Evolutionary conservation across 768 basidiomycete genomes (phyloP), one percentile per base, ranked within the genome.

Genomic region (Dentipellis fragilis): DNA sequence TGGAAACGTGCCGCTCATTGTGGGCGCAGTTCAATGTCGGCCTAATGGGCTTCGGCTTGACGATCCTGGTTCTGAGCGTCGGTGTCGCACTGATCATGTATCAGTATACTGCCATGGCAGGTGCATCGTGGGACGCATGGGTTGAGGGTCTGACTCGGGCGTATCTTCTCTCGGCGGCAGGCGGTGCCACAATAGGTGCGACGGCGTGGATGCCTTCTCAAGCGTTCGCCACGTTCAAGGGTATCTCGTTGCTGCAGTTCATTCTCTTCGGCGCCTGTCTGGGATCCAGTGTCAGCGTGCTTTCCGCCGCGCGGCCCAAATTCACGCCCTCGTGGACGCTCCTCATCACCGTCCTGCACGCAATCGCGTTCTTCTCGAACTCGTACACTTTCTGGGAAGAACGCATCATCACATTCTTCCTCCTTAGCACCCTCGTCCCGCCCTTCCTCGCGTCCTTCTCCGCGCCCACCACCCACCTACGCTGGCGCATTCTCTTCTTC

Each of bases 311-410:
- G 35, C 51, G 57, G 36, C 49, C 57, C 54, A 40, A 56, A 55
- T 14, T 64, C 57, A 38, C 45, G 69, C 1, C 73, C 77, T 57
- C 56, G 0, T 61, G 54, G 55, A 49, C 58, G 10, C 10, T 40
- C 1, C 59, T 87, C 39, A 70, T 83, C 36, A 76, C 87, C 54
- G 55, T 81, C 55, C 72, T 92, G 2, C 93, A 98, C 63, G 69
- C 84, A 1, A 54, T 87, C 3, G 74, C 85, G 7, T 95, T 95
- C 69, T 79, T 86, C 14, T 95, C 93, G 22, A 98, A 98, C 73
- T 96, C 93, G 0, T 95, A 91, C 74, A 91, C 89, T n/a, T 80
- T 98, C 68, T 97, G 93, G 93, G 96, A 99, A 77, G 94, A 97
- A 67, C 79, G 80, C 35, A 74, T 90, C 54, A 75, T 87, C 10